A percentile compares a stretch with the other conserved stretches of the same genome.
These are phyloP conservation scores for Plenodomus biglobosus DNA, from an alignment of 2,329 filamentous ascomycete genomes.

Conservation along the genomic window DNA sequence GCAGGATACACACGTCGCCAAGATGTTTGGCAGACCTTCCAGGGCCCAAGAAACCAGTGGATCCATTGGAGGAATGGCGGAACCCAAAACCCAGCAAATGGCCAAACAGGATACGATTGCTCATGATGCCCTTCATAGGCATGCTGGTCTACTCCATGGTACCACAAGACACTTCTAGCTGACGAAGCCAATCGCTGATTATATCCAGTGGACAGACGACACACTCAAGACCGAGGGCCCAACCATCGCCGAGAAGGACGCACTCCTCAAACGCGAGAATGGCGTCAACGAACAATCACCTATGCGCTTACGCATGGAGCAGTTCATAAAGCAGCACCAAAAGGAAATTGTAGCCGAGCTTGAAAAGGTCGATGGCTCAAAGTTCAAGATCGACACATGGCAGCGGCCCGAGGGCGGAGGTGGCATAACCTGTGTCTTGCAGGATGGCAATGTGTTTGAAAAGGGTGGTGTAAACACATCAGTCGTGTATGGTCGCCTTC, in stretches of 20 bases:
- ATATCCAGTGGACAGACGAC: constrained; percentile 39
- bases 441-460: constrained; percentile 96
- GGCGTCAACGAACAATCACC: constrained; percentile 76
- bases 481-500: constrained; percentile 89
- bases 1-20: constrained; percentile 13
- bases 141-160: constrained; percentile 64
- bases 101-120: constrained; percentile 47
- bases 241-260: constrained; percentile 82
- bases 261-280: constrained; percentile 74
- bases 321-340: constrained; percentile 92
- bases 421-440: constrained; percentile 90
- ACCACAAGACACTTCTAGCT: constrained; percentile 16
- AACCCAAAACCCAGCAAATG: constrained; percentile 41
- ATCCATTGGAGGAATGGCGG: constrained; percentile 39
- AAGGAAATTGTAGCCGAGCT: constrained; percentile 81
- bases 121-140: constrained; percentile 54
- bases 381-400: constrained; percentile 86
- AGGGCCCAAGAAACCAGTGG: constrained; percentile 22
- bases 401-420: constrained; percentile 83
- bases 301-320: constrained; percentile 97
- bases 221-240: constrained; percentile 58
- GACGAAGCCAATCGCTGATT: constrained; percentile 2
- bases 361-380: constrained; percentile 77
- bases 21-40: constrained; percentile 25
- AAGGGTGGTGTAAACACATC: constrained; percentile 96